phyloP scores from a whole-genome alignment of 2,329 filamentous ascomycete species.

The Alternaria triticina region DNA sequence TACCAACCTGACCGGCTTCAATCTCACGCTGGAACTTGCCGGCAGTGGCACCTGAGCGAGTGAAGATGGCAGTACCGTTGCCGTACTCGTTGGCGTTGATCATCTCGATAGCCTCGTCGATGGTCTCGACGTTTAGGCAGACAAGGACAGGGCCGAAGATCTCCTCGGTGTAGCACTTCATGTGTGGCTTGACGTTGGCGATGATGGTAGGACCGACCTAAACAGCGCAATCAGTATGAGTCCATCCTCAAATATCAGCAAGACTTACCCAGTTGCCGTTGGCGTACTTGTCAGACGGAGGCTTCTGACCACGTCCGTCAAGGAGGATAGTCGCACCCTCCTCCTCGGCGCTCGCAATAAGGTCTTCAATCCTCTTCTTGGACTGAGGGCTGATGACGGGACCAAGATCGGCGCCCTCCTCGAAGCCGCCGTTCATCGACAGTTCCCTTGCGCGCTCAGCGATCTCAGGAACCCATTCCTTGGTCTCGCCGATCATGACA shows the following conservation, averaged over 20 bases:
- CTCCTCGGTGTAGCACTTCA: conserved; percentile 85
- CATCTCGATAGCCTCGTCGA: conserved; percentile 79
- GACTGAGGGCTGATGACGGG: conserved; percentile 82
- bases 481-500: conserved; percentile 84
- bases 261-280: conserved; percentile 75
- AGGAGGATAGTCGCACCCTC: conserved; percentile 85
- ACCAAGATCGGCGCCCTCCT: conserved; percentile 78
- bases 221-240: conserved; percentile 19
- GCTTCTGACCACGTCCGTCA: conserved; percentile 77
- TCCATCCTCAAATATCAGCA: neutral
- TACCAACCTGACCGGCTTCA: conserved; percentile 83
- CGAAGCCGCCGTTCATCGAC: conserved; percentile 80
- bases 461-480: conserved; percentile 80
- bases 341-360: conserved; percentile 78
- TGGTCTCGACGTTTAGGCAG: conserved; percentile 76
- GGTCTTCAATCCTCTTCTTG: conserved; percentile 76
- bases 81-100: conserved; percentile 89
- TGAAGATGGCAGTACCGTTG: conserved; percentile 87
- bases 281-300: conserved; percentile 75
- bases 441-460: conserved; percentile 76
- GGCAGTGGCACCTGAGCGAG: conserved; percentile 76
- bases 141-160: conserved; percentile 87
- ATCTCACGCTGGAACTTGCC: conserved; percentile 80
- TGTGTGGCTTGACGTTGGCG: conserved; percentile 77
- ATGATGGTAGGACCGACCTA: conserved; percentile 83